Percentiles rank a stretch among this genome's conserved stretches.
These are phyloP conservation scores for Populus deltoides DNA, from an alignment of 345 rosid genomes.

Conservation along the genomic window DNA sequence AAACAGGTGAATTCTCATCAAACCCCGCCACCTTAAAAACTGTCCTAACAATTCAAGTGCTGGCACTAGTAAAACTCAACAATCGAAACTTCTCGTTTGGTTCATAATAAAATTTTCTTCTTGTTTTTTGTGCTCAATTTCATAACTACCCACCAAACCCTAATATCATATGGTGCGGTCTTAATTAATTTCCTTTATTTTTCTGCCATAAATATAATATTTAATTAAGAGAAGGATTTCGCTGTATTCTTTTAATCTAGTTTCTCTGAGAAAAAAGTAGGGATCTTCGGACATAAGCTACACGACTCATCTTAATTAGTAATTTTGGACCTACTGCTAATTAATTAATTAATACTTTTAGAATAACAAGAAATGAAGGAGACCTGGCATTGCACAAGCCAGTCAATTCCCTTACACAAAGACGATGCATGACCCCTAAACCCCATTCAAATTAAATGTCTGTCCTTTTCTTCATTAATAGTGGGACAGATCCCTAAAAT, in stretches of 20 bases:
- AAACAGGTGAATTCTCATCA: slow-evolving; percentile 60
- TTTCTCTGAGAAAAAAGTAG: neutral
- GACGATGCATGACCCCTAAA: neutral
- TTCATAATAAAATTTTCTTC: neutral
- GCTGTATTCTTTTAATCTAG: neutral
- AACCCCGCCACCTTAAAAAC: neutral
- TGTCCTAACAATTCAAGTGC: neutral
- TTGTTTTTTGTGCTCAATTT: neutral
- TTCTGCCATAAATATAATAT: neutral
- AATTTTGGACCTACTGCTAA: neutral
- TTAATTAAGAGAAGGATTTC: neutral
- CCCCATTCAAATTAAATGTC: neutral
- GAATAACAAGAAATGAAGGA: neutral
- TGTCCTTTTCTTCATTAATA: too few relatives aligned
- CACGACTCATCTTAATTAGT: neutral
- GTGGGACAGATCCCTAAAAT: too few relatives aligned
- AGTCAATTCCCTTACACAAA: neutral
- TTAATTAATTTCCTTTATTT: neutral
- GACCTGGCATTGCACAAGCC: neutral
- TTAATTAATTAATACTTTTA: neutral
- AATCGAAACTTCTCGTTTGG: neutral
- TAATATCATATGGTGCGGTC: neutral
- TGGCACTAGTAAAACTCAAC: neutral
- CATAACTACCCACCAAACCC: slow-evolving; percentile 22
- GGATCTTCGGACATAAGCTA: neutral